Evolutionary conservation across 148 eudicot genomes (phyloP), one percentile per base, ranked within the genome.

Genomic region (Diospyros kaki): DNA sequence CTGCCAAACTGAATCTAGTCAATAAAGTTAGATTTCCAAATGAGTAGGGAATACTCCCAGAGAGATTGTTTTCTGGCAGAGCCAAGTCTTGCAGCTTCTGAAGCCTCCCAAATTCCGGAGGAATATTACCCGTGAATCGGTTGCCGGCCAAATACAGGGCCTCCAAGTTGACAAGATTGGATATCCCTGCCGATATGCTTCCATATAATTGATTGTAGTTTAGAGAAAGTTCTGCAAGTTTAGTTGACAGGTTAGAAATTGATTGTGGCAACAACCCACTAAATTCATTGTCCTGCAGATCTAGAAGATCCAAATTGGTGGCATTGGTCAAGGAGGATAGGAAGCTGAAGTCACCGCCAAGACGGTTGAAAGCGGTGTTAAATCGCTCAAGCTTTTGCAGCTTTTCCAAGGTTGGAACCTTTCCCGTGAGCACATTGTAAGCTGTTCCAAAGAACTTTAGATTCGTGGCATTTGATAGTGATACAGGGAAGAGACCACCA

Each of bases 1-100:
- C 38, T 10, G 8, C 40, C 43, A 79, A 42, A 9, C 0, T 44
- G 10, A 79, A 15, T 1, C 4, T 5, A 1, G 8, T 59, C 28
- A 79, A 68, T 41, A 12, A 41, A 12, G 62, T 73, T 12, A 79
- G 48, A 54, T 74, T 79, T 11, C 74, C 77, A 5, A 79, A 4
- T 2, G 81, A 73, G 38, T 38, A 12, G 13, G 81, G 81, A 4
- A 79, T 62, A 6, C 7, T 13, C 2, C 66, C 55, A 8, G 52
- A 13, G 3, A 73, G 39, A 42, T 41, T 52, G 17, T 79, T 79
- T 3, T 14, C 17, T 0, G 2, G 1, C 5, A 73, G 8, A 53
- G 39, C 3, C 0, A 68, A 11, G 0, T 13, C 48, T 14, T 17
- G n/a, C 11, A 79, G 41, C 15, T 61, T 52, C 2, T 43, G 10